Conservation (phyloP, 306 rosid genomes). For the Clitoria ternatea region DNA sequence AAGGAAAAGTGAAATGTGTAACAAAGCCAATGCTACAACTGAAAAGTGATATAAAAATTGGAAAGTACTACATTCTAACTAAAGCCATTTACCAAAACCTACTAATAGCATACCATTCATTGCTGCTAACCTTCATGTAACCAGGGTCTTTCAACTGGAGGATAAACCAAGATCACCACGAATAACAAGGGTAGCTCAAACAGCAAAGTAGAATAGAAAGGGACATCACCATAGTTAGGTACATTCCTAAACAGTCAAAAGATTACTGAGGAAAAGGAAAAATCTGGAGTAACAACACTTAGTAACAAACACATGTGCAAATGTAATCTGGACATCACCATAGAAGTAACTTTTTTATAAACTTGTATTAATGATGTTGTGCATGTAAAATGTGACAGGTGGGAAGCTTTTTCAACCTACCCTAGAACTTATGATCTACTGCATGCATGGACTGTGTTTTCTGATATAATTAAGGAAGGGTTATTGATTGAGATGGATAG, state of each 20-base stretch:
- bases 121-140: not conserved
- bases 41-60: not conserved
- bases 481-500: slow-evolving; percentile 74
- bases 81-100: not conserved
- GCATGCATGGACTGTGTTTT: slow-evolving; percentile 70
- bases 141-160: slow-evolving; percentile 7
- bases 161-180: too few species aligned
- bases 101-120: not conserved
- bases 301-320: slow-evolving; percentile 32
- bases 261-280: not conserved
- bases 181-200: slow-evolving; percentile 9
- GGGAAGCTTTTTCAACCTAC: slow-evolving; percentile 74
- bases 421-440: slow-evolving; percentile 79
- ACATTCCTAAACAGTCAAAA: slow-evolving; percentile 19
- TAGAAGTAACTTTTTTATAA: too few species aligned
- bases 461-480: slow-evolving; percentile 54
- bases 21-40: not conserved
- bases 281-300: slow-evolving; percentile 28
- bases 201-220: not conserved
- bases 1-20: not conserved
- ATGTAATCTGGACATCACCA: too few species aligned
- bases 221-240: slow-evolving; percentile 1
- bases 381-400: slow-evolving; percentile 36
- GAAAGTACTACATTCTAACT: not conserved
- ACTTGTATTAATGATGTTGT: not conserved